phyloP scores from a whole-genome alignment of 495 filamentous ascomycete genomes.

The Acidiella bohemica region DNA sequence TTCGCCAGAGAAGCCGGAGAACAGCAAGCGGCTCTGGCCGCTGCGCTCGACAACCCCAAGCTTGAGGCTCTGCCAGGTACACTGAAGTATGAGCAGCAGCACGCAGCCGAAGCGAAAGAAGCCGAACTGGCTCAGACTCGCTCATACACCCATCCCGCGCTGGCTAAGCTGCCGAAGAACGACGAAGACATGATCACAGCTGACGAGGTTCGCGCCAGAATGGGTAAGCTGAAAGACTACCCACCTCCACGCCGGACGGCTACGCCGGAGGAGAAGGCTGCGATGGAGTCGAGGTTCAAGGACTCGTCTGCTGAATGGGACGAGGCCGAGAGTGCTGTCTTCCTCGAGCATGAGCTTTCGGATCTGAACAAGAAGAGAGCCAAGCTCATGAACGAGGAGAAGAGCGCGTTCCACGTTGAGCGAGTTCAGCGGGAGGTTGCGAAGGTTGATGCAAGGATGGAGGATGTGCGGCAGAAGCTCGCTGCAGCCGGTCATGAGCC shows the following conservation, averaged over 20 bases:
- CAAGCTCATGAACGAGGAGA: not conserved
- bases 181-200: constrained; percentile 16
- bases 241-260: too few species aligned
- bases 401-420: too few species aligned
- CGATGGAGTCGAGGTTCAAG: constrained; percentile 1
- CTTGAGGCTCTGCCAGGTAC: too few species aligned
- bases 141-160: not conserved
- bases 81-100: too few species aligned
- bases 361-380: not conserved
- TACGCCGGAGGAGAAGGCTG: constrained; percentile 4
- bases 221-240: constrained; percentile 13
- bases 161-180: constrained; percentile 9
- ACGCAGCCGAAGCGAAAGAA: not conserved
- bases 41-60: not conserved
- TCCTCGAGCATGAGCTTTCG: not conserved
- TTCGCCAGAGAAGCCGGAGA: not conserved
- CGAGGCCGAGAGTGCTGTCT: constrained; percentile 1
- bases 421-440: too few species aligned
- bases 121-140: not conserved
- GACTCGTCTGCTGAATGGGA: constrained; percentile 2
- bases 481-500: too few species aligned
- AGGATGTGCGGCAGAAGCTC: too few species aligned
- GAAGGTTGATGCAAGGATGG: too few species aligned
- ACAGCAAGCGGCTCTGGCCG: not conserved
- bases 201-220: constrained; percentile 14